Percentiles rank a stretch among this genome's conserved stretches.
These are phyloP conservation scores for Trichoderma orchidacearum DNA, from an alignment of 495 filamentous ascomycete species.

Conservation along the genomic window DNA sequence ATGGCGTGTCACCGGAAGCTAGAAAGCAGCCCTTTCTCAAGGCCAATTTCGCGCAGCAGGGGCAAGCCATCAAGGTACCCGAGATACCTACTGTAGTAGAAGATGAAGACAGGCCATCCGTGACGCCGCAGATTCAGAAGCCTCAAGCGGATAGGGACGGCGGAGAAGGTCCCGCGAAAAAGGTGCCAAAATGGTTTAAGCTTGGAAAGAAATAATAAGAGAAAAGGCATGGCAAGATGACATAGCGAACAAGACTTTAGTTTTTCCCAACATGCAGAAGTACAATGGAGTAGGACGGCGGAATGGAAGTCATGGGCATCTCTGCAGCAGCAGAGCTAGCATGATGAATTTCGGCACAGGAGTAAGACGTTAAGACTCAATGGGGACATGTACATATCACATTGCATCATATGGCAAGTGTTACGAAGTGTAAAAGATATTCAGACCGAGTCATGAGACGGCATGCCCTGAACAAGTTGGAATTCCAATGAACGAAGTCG, in stretches of 20 bases:
- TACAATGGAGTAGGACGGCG: no score
- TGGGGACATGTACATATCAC: no score
- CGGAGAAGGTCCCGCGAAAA: constrained; percentile 28
- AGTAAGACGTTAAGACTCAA: no score
- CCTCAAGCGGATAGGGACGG: constrained; percentile 32
- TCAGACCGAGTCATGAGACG: not conserved
- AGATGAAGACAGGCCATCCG: constrained; percentile 25
- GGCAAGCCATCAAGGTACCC: constrained; percentile 45
- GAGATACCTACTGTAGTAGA: constrained; percentile 24
- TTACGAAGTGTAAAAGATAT: not conserved
- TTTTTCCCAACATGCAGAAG: no score
- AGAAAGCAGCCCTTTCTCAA: constrained; percentile 48
- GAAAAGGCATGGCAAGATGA: no score
- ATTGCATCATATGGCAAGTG: not conserved
- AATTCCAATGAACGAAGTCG: constrained; percentile 8
- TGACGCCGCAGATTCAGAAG: constrained; percentile 15
- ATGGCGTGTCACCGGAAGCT: constrained; percentile 30
- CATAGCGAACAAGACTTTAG: not conserved
- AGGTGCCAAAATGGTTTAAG: constrained; percentile 61
- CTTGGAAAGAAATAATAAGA: constrained; percentile 34
- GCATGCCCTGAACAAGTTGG: not conserved
- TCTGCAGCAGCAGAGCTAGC: no score
- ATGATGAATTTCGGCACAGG: no score
- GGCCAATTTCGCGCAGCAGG: constrained; percentile 48
- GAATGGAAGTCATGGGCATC: no score